Evolutionary conservation across 2,329 filamentous ascomycete species (phyloP).

Genomic region (Colletotrichum gigasporum): DNA sequence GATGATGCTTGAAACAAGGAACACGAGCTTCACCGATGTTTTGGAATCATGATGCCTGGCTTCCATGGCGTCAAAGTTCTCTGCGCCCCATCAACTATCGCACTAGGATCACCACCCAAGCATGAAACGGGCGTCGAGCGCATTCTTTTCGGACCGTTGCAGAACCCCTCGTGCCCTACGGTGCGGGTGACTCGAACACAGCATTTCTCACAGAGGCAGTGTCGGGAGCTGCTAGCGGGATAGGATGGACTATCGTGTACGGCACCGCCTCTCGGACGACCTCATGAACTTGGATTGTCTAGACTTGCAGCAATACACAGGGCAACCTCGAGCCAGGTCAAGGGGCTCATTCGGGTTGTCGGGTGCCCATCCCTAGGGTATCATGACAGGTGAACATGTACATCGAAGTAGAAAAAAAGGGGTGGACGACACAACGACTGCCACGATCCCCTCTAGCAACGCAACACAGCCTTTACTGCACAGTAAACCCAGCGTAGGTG

Average conservation of each 20-base stretch:
- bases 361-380: slow-evolving; percentile 7
- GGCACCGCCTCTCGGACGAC: neutral
- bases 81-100: no score
- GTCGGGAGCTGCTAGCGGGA: neutral
- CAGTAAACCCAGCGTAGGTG: slow-evolving; percentile 6
- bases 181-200: no score
- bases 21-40: no score
- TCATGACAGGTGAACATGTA: neutral
- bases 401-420: slow-evolving; percentile 4
- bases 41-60: no score
- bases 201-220: neutral
- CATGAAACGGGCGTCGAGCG: no score
- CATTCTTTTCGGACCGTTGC: no score
- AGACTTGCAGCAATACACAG: neutral
- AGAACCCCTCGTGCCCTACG: no score
- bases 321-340: neutral
- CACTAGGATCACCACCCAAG: no score
- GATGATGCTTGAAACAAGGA: neutral
- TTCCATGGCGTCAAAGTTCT: no score
- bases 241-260: neutral
- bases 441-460: neutral
- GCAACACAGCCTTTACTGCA: slow-evolving; percentile 6
- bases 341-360: slow-evolving; percentile 17
- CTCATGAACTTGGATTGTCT: neutral
- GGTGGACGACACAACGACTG: neutral